Percentiles rank a stretch among this genome's conserved stretches.
phyloP scores from a whole-genome alignment of 306 rosid genomes.

The Rosa multiflora region DNA sequence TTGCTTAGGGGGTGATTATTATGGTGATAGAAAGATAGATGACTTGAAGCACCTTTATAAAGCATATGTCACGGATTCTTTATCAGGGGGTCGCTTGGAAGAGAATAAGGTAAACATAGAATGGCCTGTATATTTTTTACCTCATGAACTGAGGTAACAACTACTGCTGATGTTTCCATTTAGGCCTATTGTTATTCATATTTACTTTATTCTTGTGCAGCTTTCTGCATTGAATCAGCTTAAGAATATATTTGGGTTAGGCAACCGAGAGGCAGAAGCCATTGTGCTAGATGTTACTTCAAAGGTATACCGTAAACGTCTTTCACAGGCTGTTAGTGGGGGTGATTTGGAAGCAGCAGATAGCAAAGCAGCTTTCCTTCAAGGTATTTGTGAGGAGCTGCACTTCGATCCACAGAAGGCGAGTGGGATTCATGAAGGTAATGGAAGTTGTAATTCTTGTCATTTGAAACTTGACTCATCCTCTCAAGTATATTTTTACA shows the following conservation, averaged over 20 bases:
- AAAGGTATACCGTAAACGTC: constrained; percentile 78
- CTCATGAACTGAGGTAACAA: neutral
- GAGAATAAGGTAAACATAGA: constrained; percentile 46
- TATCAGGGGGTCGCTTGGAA: constrained; percentile 51
- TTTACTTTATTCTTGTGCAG: constrained; percentile 40
- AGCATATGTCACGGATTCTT: constrained; percentile 52
- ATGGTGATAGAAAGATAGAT: constrained; percentile 66
- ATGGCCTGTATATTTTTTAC: neutral
- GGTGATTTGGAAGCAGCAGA: constrained; percentile 86
- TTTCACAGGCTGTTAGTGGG: constrained; percentile 61
- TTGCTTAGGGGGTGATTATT: constrained; percentile 79
- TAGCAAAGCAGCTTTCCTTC: constrained; percentile 96
- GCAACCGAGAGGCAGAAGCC: constrained; percentile 87
- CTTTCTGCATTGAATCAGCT: constrained; percentile 71
- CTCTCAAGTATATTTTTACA: neutral
- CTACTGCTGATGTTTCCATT: neutral
- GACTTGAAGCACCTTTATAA: constrained; percentile 86
- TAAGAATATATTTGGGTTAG: constrained; percentile 89
- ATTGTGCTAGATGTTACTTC: constrained; percentile 70
- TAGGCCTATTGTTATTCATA: neutral
- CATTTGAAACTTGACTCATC: neutral
- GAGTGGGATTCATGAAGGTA: constrained; percentile 88
- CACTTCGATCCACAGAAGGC: constrained; percentile 92
- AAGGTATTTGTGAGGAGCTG: constrained; percentile 78
- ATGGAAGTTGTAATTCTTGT: constrained; percentile 10